Conservation (phyloP, 2,329 filamentous ascomycete species). For the Celoporthe dispersa region DNA sequence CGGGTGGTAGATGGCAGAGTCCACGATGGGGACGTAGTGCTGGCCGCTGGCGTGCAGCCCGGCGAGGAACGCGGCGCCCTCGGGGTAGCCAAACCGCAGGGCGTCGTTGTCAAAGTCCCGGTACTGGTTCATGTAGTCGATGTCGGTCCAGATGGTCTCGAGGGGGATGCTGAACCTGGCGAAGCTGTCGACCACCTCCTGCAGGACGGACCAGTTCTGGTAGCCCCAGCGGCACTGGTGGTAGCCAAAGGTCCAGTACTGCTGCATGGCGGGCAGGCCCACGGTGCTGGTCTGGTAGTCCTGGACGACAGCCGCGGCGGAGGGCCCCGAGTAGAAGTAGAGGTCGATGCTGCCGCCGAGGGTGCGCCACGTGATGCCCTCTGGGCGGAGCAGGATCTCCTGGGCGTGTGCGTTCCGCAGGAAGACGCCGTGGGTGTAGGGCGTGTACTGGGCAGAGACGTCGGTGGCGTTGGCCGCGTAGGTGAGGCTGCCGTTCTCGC, state of each 20-base stretch:
- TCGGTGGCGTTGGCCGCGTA: constrained; percentile 61
- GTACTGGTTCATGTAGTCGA: constrained; percentile 71
- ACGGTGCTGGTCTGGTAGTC: constrained; percentile 70
- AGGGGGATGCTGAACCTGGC: constrained; percentile 67
- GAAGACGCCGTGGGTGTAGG: constrained; percentile 77
- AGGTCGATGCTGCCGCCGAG: constrained; percentile 79
- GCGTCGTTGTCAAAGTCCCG: constrained; percentile 67
- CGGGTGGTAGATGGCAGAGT: constrained; percentile 71
- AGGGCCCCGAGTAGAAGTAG: constrained; percentile 78
- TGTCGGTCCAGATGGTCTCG: constrained; percentile 76
- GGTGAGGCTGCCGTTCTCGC: constrained; percentile 51
- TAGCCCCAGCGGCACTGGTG: constrained; percentile 89
- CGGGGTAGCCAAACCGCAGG: constrained; percentile 57
- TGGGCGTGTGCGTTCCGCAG: constrained; percentile 77
- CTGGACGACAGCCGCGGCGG: constrained; percentile 68
- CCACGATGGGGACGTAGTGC: constrained; percentile 76
- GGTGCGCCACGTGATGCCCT: constrained; percentile 72
- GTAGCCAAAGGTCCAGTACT: constrained; percentile 81
- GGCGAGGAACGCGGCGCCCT: constrained; percentile 63
- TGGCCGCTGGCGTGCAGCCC: constrained; percentile 67
- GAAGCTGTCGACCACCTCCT: constrained; percentile 71
- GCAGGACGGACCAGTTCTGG: constrained; percentile 69
- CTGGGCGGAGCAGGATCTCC: constrained; percentile 68
- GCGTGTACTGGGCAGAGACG: constrained; percentile 59
- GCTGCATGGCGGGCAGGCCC: constrained; percentile 76